These are phyloP conservation scores for Datisca glomerata DNA, from an alignment of 306 rosid species.

Conservation along the genomic window DNA sequence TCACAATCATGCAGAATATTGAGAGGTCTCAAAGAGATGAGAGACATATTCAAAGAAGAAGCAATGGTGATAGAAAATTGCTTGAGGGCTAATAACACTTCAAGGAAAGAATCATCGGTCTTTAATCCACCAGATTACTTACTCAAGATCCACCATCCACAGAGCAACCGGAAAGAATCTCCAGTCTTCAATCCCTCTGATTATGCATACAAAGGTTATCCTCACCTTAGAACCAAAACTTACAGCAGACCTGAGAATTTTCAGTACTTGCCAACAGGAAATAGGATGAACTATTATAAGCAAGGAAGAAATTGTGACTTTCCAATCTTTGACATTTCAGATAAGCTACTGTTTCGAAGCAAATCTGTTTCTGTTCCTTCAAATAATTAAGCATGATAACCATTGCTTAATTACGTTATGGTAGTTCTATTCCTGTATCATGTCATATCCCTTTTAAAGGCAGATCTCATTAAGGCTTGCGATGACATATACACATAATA, in stretches of 20 bases:
- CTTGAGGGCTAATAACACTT: conserved; percentile 30
- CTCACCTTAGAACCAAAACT: conserved; percentile 38
- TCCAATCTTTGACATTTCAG: conserved; percentile 56
- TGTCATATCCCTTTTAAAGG: too few relatives aligned
- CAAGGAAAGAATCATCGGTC: conserved; percentile 33
- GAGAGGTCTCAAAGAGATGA: conserved; percentile 35
- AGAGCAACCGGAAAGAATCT: conserved; percentile 34
- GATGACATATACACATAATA: too few relatives aligned
- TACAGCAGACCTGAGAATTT: conserved; percentile 23
- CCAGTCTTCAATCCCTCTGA: conserved; percentile 80
- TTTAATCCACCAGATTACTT: conserved; percentile 20
- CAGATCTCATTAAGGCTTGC: too few relatives aligned
- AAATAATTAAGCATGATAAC: conserved; percentile 2
- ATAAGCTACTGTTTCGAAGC: conserved; percentile 23
- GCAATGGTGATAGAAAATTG: conserved; percentile 76
- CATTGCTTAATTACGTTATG: too few relatives aligned
- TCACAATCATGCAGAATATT: conserved; percentile 31
- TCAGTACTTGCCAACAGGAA: conserved; percentile 37
- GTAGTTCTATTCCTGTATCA: too few relatives aligned
- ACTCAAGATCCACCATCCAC: conserved; percentile 15
- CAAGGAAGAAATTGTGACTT: conserved; percentile 24
- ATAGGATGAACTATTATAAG: conserved; percentile 17
- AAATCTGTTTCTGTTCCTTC: conserved; percentile 47
- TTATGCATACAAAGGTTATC: conserved; percentile 45
- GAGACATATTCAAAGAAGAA: conserved; percentile 69